A percentile compares a stretch with the other conserved stretches of the same genome.
These are phyloP conservation scores for Aleurites moluccanus DNA, from an alignment of 441 rosid genomes.

Conservation along the genomic window DNA sequence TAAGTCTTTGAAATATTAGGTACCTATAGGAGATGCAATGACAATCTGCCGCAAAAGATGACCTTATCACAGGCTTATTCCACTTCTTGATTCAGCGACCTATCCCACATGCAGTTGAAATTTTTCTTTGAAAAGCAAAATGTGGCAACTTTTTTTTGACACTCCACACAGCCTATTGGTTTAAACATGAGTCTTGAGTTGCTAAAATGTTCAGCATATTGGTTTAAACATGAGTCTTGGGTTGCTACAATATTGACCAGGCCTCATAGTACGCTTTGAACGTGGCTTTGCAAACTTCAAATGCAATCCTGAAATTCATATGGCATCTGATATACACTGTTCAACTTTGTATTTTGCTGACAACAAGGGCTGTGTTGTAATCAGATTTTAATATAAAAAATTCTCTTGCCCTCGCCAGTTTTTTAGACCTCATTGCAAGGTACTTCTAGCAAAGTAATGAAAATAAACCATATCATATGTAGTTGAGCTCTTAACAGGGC, in stretches of 20 bases:
- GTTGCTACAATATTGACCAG: background rate
- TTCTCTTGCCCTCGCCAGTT: background rate
- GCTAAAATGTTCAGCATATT: background rate
- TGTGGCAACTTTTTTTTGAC: background rate
- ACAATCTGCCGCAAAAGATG: constrained; percentile 74
- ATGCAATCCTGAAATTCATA: background rate
- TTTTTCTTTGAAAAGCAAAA: background rate
- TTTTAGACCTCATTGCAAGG: background rate
- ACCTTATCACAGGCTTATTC: constrained; percentile 15
- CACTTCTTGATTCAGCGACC: constrained; percentile 3
- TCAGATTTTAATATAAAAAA: background rate
- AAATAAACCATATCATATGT: background rate
- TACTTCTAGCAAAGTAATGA: background rate
- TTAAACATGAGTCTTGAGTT: background rate
- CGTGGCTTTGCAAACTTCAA: background rate
- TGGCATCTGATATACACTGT: background rate
- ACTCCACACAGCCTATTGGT: background rate
- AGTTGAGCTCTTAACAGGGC: background rate
- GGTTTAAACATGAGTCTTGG: background rate
- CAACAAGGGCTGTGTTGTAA: background rate
- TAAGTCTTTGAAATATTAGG: constrained; percentile 40
- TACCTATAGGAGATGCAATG: constrained; percentile 89
- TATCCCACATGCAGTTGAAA: background rate
- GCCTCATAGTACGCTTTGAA: background rate
- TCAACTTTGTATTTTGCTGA: background rate